Conservation (phyloP, 495 filamentous ascomycete species). For the Aspergillus cristatus region DNA sequence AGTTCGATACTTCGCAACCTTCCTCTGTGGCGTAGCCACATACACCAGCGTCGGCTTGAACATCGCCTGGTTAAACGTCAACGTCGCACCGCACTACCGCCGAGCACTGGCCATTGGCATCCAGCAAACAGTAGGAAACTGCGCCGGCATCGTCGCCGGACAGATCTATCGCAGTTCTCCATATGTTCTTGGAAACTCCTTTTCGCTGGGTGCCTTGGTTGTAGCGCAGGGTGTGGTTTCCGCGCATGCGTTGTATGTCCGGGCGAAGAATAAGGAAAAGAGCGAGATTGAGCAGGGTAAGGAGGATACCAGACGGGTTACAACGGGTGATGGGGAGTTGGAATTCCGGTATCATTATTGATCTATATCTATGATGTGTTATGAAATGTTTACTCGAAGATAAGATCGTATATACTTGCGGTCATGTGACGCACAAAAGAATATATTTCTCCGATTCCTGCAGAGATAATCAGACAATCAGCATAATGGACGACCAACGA, state of each 20-base stretch:
- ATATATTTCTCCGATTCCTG: too few species aligned
- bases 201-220: conserved; percentile 35
- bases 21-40: conserved; percentile 41
- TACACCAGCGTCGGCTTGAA: conserved; percentile 44
- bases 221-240: conserved; percentile 29
- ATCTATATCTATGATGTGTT: too few species aligned
- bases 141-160: conserved; percentile 43
- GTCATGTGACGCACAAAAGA: too few species aligned
- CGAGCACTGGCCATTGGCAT: conserved; percentile 47
- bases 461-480: too few species aligned
- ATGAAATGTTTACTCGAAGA: too few species aligned
- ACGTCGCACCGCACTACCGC: conserved; percentile 48
- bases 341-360: conserved; percentile 43
- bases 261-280: conserved; percentile 32
- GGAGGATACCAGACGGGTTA: conserved; percentile 33
- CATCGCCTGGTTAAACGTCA: conserved; percentile 49
- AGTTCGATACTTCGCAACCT: conserved; percentile 49
- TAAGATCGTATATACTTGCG: too few species aligned
- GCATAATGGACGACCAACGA: too few species aligned
- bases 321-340: conserved; percentile 36
- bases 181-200: conserved; percentile 41
- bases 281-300: conserved; percentile 27
- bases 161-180: conserved; percentile 45
- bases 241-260: conserved; percentile 31
- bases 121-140: conserved; percentile 51